Conservation (phyloP, 2,329 filamentous ascomycete species). For the Aspergillus pseudoterreus region DNA sequence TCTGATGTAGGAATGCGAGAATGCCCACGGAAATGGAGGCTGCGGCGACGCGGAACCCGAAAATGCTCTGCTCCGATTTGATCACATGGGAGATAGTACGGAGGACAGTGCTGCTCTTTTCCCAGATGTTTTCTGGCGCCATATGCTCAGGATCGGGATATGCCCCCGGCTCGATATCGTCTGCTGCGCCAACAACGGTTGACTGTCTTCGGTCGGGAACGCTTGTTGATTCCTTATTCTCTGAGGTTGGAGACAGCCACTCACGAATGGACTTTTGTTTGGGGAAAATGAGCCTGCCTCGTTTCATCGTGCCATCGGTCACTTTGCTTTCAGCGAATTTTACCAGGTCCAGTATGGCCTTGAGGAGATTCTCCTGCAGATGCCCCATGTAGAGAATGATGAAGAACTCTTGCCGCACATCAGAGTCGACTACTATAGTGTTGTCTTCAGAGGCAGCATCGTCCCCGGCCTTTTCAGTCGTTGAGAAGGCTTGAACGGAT, state of each 20-base stretch:
- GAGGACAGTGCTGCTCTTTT: constrained; percentile 58
- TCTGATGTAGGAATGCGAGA: constrained; percentile 60
- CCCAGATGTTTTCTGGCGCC: constrained; percentile 57
- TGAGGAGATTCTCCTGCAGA: constrained; percentile 56
- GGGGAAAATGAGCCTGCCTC: constrained; percentile 60
- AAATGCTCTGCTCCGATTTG: constrained; percentile 60
- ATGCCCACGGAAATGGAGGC: constrained; percentile 70
- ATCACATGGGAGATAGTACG: constrained; percentile 57
- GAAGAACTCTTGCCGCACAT: constrained; percentile 58
- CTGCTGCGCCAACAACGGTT: constrained; percentile 33
- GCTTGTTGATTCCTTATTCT: constrained; percentile 7
- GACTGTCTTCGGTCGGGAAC: constrained; percentile 12
- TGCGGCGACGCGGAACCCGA: constrained; percentile 66
- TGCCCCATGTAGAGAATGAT: constrained; percentile 62
- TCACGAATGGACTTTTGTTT: constrained; percentile 58
- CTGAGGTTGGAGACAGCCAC: constrained; percentile 43
- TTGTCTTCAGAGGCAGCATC: constrained; percentile 17
- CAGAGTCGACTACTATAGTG: constrained; percentile 15
- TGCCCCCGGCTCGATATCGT: constrained; percentile 41
- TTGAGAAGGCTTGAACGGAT: constrained; percentile 23
- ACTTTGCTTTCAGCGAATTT: constrained; percentile 63
- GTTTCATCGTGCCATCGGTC: constrained; percentile 60
- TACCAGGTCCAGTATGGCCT: constrained; percentile 59
- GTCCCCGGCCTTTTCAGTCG: constrained; percentile 31
- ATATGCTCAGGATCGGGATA: constrained; percentile 66